phyloP scores from a whole-genome alignment of 192 early-diverging fungal species.

The Coemansia sp. region DNA sequence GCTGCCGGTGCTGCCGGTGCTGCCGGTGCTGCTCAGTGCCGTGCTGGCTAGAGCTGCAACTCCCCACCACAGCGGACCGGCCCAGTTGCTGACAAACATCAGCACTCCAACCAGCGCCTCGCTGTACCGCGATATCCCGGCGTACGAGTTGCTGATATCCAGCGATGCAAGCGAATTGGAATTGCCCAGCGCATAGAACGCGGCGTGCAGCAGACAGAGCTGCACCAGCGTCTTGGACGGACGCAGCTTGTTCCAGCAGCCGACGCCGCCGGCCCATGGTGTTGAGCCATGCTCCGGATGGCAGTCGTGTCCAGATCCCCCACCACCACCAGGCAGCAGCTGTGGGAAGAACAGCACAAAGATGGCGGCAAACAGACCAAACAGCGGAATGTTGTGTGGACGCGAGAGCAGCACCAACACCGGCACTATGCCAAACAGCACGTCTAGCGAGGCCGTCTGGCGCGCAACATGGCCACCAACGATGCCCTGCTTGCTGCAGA shows the following conservation, averaged over 20 bases:
- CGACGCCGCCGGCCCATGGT: neutral
- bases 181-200: slow-evolving; percentile 72
- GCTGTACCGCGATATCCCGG: slow-evolving; percentile 68
- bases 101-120: slow-evolving; percentile 61
- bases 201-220: slow-evolving; percentile 52
- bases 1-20: neutral
- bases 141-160: slow-evolving; percentile 76
- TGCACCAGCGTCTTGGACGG: slow-evolving; percentile 43
- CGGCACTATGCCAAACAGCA: slow-evolving; percentile 55
- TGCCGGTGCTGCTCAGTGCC: neutral
- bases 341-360: slow-evolving; percentile 44
- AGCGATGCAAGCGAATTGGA: slow-evolving; percentile 77
- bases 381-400: slow-evolving; percentile 63
- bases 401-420: slow-evolving; percentile 65
- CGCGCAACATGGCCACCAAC: neutral
- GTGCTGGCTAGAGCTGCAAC: slow-evolving; percentile 46
- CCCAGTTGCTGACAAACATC: slow-evolving; percentile 74
- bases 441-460: slow-evolving; percentile 24
- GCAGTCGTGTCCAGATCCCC: neutral
- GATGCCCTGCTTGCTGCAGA: neutral
- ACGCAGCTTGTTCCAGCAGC: slow-evolving; percentile 8
- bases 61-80: slow-evolving; percentile 67
- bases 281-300: neutral
- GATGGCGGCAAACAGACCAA: slow-evolving; percentile 59
- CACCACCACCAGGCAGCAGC: slow-evolving; percentile 9